Evolutionary conservation across 176 grass and related monocot species (phyloP).

Genomic region (Rhipidocladum racemiflorum): DNA sequence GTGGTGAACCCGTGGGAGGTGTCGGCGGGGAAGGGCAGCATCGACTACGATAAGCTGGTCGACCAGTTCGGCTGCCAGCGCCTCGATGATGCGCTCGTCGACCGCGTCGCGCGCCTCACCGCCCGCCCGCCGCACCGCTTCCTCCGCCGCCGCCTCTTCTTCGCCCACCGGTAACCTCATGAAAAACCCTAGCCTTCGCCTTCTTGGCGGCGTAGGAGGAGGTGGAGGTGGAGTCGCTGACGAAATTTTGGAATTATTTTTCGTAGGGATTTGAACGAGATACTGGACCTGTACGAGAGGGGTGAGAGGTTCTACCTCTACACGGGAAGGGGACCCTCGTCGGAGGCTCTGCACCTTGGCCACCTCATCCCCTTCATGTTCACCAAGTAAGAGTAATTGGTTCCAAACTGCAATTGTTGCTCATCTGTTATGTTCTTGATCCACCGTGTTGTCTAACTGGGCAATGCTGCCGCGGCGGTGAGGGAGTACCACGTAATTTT

Average conservation of each 20-base stretch:
- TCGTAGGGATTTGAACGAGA: conserved; percentile 70
- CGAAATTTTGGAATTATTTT: background rate
- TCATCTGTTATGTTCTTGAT: background rate
- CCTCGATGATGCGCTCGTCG: conserved; percentile 50
- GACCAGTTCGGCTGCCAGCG: conserved; percentile 92
- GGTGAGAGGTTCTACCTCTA: conserved; percentile 87
- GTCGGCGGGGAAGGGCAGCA: conserved; percentile 74
- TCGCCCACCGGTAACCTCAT: conserved; percentile 59
- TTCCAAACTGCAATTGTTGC: background rate
- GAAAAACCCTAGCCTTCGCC: background rate
- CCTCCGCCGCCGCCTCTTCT: conserved; percentile 89
- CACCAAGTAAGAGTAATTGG: conserved; percentile 62
- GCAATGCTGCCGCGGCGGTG: background rate
- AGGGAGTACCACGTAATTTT: background rate
- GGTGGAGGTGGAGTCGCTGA: background rate
- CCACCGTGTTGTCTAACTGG: background rate
- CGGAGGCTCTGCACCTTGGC: conserved; percentile 81
- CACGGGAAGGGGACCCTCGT: conserved; percentile 89
- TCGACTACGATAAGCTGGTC: conserved; percentile 97
- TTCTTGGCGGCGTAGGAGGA: background rate
- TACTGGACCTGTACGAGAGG: conserved; percentile 71
- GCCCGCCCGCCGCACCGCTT: conserved; percentile 55
- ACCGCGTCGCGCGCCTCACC: conserved; percentile 57
- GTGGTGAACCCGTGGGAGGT: conserved; percentile 83
- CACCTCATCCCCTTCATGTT: conserved; percentile 99